Conservation (phyloP, 2,329 filamentous ascomycete species). For the Trichoderma cornu-damae region DNA sequence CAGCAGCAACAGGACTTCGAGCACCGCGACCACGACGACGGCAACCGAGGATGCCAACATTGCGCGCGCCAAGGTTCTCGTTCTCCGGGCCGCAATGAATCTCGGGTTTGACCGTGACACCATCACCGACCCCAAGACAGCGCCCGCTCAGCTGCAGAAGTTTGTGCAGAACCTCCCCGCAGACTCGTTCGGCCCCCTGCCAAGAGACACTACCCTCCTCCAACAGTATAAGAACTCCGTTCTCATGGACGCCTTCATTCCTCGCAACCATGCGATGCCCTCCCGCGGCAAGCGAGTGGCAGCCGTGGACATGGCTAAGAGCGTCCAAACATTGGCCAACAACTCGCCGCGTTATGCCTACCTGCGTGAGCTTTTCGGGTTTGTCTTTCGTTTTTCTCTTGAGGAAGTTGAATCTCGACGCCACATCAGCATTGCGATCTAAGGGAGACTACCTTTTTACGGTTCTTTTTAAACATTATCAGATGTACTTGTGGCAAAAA, state of each 20-base stretch:
- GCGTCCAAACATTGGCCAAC: conserved; percentile 69
- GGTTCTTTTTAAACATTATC: not conserved
- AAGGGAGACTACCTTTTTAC: no score
- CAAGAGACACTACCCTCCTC: conserved; percentile 66
- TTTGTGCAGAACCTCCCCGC: conserved; percentile 73
- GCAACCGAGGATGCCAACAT: conserved; percentile 70
- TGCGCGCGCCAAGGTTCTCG: conserved; percentile 68
- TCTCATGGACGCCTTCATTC: conserved; percentile 59
- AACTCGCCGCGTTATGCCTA: conserved; percentile 67
- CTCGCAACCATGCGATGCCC: conserved; percentile 40
- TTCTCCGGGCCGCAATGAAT: conserved; percentile 81
- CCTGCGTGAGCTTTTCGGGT: conserved; percentile 72
- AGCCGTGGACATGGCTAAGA: conserved; percentile 73
- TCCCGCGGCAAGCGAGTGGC: conserved; percentile 53
- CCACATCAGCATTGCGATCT: conserved; percentile 57
- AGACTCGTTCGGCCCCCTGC: conserved; percentile 70
- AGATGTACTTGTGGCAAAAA: not conserved
- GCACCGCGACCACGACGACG: conserved; percentile 66
- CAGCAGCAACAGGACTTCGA: conserved; percentile 58
- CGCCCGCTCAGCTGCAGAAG: conserved; percentile 56
- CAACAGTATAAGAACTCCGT: conserved; percentile 78
- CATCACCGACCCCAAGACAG: conserved; percentile 41
- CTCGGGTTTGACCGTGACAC: conserved; percentile 67
- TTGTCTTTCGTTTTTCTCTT: conserved; percentile 78
- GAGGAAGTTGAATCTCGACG: conserved; percentile 70